Evolutionary conservation across 106 monocot species (phyloP).

Genomic region (Posidonia australis): DNA sequence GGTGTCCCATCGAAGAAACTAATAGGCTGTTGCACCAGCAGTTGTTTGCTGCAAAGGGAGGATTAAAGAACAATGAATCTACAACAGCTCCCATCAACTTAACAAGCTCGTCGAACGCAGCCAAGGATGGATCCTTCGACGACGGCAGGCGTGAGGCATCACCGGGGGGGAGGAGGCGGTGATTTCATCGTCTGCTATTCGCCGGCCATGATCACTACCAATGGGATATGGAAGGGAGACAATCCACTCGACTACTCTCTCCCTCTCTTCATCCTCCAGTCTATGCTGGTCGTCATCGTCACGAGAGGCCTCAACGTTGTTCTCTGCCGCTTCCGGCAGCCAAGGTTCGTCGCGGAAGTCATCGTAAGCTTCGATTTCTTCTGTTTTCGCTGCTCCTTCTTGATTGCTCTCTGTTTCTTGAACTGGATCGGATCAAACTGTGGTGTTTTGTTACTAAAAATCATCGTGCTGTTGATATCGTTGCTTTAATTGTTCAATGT

Average conservation of each 20-base stretch:
- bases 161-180: background rate
- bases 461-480: too few relatives aligned
- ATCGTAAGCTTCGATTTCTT: background rate
- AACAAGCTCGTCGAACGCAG: background rate
- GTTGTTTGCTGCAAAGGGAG: background rate
- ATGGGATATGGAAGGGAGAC: constrained; percentile 16
- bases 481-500: too few relatives aligned
- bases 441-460: too few relatives aligned
- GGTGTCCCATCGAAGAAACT: background rate
- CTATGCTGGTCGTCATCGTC: constrained; percentile 11
- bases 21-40: background rate
- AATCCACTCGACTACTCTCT: constrained; percentile 16
- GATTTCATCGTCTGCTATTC: constrained; percentile 14
- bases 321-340: constrained; percentile 16
- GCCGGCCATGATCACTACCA: constrained; percentile 23
- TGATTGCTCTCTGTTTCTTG: background rate
- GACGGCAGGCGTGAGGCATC: background rate
- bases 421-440: background rate
- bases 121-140: background rate
- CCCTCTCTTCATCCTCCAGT: constrained; percentile 22
- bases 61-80: background rate
- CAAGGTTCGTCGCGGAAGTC: constrained; percentile 16
- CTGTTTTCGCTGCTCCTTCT: background rate
- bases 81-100: background rate
- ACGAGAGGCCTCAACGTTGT: constrained; percentile 7